These are phyloP conservation scores for Mollisia scopiformis DNA, from an alignment of 2,329 filamentous ascomycete genomes.

Conservation along the genomic window DNA sequence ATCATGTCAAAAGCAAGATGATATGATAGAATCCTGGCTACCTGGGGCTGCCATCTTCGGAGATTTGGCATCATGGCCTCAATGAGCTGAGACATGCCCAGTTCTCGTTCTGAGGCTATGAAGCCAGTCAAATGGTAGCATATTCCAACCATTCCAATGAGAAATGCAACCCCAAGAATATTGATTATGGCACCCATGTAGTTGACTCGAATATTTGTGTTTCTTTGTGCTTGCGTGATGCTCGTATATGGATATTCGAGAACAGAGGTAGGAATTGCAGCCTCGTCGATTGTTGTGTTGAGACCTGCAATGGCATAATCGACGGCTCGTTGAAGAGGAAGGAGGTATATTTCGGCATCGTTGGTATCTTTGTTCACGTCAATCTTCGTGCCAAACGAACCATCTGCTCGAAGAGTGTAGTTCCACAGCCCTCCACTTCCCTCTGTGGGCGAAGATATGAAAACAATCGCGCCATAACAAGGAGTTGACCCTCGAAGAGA, in stretches of 20 bases:
- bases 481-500: constrained; percentile 67
- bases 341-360: constrained; percentile 74
- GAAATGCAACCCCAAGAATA: constrained; percentile 77
- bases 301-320: constrained; percentile 70
- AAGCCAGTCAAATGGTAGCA: constrained; percentile 87
- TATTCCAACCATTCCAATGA: constrained; percentile 78
- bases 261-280: constrained; percentile 46
- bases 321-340: constrained; percentile 80
- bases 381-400: constrained; percentile 67
- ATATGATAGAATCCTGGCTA: constrained; percentile 75
- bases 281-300: constrained; percentile 46
- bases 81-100: constrained; percentile 84
- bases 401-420: constrained; percentile 81
- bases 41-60: constrained; percentile 75
- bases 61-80: constrained; percentile 89
- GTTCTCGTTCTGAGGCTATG: constrained; percentile 82
- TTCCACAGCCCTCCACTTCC: constrained; percentile 74
- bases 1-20: constrained; percentile 80
- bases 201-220: constrained; percentile 63
- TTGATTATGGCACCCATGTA: constrained; percentile 78
- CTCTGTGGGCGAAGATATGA: constrained; percentile 75
- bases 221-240: constrained; percentile 67
- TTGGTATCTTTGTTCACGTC: constrained; percentile 68
- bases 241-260: constrained; percentile 79
- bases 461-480: constrained; percentile 76